Evolutionary conservation across 1,284 basidiomycete genomes (phyloP).

Genomic region (Laetiporus sulphureus): DNA sequence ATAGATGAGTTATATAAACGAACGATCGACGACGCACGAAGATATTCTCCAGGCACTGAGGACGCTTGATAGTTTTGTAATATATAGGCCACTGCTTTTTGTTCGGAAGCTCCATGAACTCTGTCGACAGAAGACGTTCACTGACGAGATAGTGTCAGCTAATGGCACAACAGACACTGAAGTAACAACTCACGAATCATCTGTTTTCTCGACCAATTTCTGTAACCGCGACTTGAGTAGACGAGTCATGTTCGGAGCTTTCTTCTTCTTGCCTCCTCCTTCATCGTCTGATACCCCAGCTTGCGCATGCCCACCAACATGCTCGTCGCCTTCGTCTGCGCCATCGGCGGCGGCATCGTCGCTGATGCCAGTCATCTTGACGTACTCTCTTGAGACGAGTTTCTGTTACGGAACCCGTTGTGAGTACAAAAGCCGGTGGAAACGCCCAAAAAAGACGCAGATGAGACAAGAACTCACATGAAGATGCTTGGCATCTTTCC

Average conservation of each 20-base stretch:
- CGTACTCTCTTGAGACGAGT: slow-evolving; percentile 58
- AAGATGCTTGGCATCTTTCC: slow-evolving; percentile 71
- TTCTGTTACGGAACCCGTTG: slow-evolving; percentile 39
- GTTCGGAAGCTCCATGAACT: slow-evolving; percentile 82
- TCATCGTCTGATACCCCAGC: slow-evolving; percentile 32
- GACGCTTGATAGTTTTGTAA: slow-evolving; percentile 79
- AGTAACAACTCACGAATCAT: slow-evolving; percentile 58
- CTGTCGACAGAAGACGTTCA: slow-evolving; percentile 62
- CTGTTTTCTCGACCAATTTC: slow-evolving; percentile 64
- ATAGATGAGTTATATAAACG: slow-evolving; percentile 1
- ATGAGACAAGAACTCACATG: slow-evolving; percentile 33
- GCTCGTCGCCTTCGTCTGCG: slow-evolving; percentile 29
- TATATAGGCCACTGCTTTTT: slow-evolving; percentile 79
- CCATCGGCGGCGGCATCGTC: slow-evolving; percentile 32
- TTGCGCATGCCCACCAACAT: slow-evolving; percentile 24
- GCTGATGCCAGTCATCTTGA: slow-evolving; percentile 41
- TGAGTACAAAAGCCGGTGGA: not conserved
- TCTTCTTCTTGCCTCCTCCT: slow-evolving; percentile 48
- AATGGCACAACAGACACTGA: no score
- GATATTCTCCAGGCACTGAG: slow-evolving; percentile 77
- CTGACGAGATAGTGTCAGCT: slow-evolving; percentile 27
- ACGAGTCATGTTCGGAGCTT: slow-evolving; percentile 52
- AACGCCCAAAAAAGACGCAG: slow-evolving; percentile 1
- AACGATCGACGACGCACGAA: slow-evolving; percentile 44
- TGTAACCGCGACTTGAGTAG: slow-evolving; percentile 59